Evolutionary conservation across 305 asterid species (phyloP).

Genomic region (Solanum chacoense): DNA sequence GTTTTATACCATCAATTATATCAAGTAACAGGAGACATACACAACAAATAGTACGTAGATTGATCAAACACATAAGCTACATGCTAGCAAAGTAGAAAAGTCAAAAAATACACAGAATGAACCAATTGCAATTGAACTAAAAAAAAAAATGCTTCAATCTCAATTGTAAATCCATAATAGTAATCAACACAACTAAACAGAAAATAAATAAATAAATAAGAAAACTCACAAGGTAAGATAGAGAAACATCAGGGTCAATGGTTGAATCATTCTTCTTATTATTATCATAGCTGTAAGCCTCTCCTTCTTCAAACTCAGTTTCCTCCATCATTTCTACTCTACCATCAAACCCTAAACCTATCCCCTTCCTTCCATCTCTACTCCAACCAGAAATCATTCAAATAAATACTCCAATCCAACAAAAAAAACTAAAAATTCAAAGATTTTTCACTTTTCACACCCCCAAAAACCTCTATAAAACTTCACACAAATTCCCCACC

Average conservation of each 20-base stretch:
- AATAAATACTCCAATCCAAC: slow-evolving; percentile 1
- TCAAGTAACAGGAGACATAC: not conserved
- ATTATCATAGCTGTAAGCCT: slow-evolving; percentile 34
- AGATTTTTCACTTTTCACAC: not conserved
- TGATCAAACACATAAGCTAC: not conserved
- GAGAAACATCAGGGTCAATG: slow-evolving; percentile 91
- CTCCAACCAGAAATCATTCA: slow-evolving; percentile 76
- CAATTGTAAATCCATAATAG: not conserved
- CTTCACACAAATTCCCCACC: slow-evolving; percentile 2
- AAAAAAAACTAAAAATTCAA: slow-evolving; percentile 5
- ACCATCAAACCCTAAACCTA: slow-evolving; percentile 47
- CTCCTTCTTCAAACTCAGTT: slow-evolving; percentile 95
- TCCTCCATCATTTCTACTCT: slow-evolving; percentile 39
- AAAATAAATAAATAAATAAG: not conserved
- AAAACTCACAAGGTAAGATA: slow-evolving; percentile 82
- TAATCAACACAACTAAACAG: not conserved
- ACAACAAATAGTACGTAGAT: not conserved
- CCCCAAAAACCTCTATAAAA: not conserved
- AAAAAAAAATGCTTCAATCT: not conserved
- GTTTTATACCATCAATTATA: not conserved
- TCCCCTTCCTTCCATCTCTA: slow-evolving; percentile 68
- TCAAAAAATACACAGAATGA: not conserved
- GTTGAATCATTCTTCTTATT: slow-evolving; percentile 29
- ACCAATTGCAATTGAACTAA: not conserved
- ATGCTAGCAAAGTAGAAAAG: not conserved